Evolutionary conservation across 202 grass and related monocot genomes (phyloP), one percentile per base, ranked within the genome.

Genomic region (Zoysia matrella): DNA sequence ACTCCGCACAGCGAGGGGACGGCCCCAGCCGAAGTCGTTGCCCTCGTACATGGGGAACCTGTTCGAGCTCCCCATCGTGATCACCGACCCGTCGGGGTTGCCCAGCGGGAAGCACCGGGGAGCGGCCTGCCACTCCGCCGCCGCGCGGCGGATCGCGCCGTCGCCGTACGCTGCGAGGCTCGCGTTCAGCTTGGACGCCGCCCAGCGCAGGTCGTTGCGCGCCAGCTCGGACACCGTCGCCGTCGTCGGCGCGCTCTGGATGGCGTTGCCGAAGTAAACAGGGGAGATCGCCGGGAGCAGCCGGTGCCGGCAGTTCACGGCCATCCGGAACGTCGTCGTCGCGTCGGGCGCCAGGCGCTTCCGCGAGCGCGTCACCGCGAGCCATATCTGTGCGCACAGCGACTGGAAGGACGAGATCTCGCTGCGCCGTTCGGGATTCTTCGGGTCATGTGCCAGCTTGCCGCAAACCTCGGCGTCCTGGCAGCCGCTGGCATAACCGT

Each of bases 1-100:
- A 60, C 97, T 99, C 14, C 97, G 78, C 41, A 99, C 89, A 4
- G 97, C 97, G 47, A 90, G 57, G 1, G 97, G 79, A 1, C 50
- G 78, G 2, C 97, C 93, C 97, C 97, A 99, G 5, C 97, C 97
- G 16, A 99, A 99, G 85, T 99, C 91, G 79, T 97, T 99, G 48
- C 93, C 91, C 50, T 92, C 87, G 68, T 99, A 99, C 93, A 97
- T 92, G 51, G 97, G 97, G 80, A 99, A 99, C 15, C 97, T 79
- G 80, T 86, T 91, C 2, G 93, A 99, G 83, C 97, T 99, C 13
- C 93, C 97, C 97, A 99, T 99, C 6, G 93, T 99, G 63, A 99
- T 82, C 71, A 90, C 97, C 5, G 97, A 82, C 9, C 97, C 97
- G 81, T 99, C 88, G 0, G 97, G 97, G 84, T 99, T 99, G 46